Conservation (phyloP, 1,284 basidiomycete species). For the Marasmius tenuissimus region DNA sequence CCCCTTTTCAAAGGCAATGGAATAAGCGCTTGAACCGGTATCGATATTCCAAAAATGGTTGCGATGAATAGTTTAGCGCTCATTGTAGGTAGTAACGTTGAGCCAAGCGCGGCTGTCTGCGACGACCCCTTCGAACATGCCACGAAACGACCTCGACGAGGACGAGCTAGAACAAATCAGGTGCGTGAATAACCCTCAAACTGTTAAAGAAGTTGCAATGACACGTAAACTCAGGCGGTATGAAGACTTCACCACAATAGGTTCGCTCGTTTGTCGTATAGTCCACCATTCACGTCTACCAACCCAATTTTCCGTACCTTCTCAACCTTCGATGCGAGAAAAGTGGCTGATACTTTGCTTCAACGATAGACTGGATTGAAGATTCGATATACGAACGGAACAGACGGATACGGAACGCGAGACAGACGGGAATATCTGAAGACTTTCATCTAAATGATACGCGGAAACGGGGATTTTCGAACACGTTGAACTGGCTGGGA, state of each 20-base stretch:
- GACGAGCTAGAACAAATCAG: slow-evolving; percentile 40
- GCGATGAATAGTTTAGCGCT: too few species aligned
- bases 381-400: slow-evolving; percentile 89
- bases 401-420: slow-evolving; percentile 62
- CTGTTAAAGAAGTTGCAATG: neutral
- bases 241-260: slow-evolving; percentile 79
- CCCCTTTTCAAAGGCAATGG: neutral
- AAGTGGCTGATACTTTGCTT: neutral
- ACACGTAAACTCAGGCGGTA: slow-evolving; percentile 53
- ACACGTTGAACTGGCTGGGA: slow-evolving; percentile 56
- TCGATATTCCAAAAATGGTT: too few species aligned
- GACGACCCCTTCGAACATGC: neutral
- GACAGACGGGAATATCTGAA: slow-evolving; percentile 38
- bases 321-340: neutral
- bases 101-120: neutral
- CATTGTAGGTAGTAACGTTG: neutral
- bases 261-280: slow-evolving; percentile 22
- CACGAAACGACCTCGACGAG: slow-evolving; percentile 18
- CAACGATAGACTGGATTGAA: slow-evolving; percentile 82
- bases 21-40: neutral
- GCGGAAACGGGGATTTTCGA: slow-evolving; percentile 40
- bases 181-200: slow-evolving; percentile 21
- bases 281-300: neutral
- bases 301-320: neutral
- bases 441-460: slow-evolving; percentile 49